Evolutionary conservation across 2,329 filamentous ascomycete species (phyloP).

Genomic region (Aspergillus hortae): DNA sequence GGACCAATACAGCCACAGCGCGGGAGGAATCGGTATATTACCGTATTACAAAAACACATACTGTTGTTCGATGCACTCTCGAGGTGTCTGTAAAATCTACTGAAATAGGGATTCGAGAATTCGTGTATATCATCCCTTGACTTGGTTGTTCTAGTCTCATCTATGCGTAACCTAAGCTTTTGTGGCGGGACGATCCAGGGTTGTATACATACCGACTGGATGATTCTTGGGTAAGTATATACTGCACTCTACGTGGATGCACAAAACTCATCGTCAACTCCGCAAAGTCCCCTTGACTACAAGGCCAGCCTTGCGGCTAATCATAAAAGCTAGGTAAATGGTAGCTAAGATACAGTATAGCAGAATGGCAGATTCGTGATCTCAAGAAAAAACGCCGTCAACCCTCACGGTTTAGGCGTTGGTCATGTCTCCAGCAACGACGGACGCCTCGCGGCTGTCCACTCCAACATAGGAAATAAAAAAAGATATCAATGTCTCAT

Average conservation of each 20-base stretch:
- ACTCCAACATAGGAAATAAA: conserved; percentile 16
- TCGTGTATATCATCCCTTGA: too few relatives aligned
- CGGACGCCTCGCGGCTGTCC: conserved; percentile 12
- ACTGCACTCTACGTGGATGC: too few relatives aligned
- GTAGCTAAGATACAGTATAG: conserved; percentile 41
- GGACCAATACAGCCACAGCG: background rate
- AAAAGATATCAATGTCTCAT: conserved; percentile 18
- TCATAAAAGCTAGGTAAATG: conserved; percentile 35
- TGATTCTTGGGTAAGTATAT: too few relatives aligned
- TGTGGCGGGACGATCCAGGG: too few relatives aligned
- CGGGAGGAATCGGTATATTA: background rate
- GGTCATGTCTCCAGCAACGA: conserved; percentile 10
- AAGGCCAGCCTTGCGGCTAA: conserved; percentile 27
- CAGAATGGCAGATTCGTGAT: conserved; percentile 36
- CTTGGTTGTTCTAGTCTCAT: too few relatives aligned
- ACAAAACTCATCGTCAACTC: background rate
- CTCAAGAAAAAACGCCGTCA: conserved; percentile 15
- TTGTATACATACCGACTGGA: too few relatives aligned
- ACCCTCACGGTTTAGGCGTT: conserved; percentile 19
- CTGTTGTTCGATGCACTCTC: background rate
- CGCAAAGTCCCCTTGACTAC: conserved; percentile 9
- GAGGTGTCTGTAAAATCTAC: too few relatives aligned
- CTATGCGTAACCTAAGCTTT: too few relatives aligned
- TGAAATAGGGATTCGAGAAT: too few relatives aligned
- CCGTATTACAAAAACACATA: background rate